Evolutionary conservation across 2,329 filamentous ascomycete genomes (phyloP), one percentile per base, ranked within the genome.

Genomic region (Cercospora nicotianae): DNA sequence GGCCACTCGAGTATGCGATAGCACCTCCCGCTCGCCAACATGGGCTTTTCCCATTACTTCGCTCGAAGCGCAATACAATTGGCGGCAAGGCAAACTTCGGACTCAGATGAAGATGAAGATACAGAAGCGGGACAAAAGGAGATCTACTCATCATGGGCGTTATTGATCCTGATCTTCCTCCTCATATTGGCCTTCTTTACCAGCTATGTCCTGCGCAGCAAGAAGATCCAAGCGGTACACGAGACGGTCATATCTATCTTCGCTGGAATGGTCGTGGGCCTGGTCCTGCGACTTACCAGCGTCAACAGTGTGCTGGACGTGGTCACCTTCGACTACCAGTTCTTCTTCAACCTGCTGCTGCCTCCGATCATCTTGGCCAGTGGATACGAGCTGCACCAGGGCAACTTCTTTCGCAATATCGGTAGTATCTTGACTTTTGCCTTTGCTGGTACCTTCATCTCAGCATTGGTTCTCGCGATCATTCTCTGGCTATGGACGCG

Each of bases 231-330:
- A 77, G 95, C 95, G 30, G 91, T 99, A 64, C 95, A 99, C 80
- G 95, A 99, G 83, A 99, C 95, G 1, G 95, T 98, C 75, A 89
- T 99, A 70, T 98, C 94, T 69, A 99, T 99, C 79, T 98, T 99
- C 83, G 94, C 93, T 67, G 94, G 94, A 76, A 98, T 98, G 95
- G 90, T 93, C 67, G 93, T 99, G 69, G 95, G 95, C 5, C 84
- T 99, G 75, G 87, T 96, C 68, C 89, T 99, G 67, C 88, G 95
- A 76, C 83, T 97, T 70, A 92, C 89, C 53, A 90, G 91, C 63
- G 90, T 91, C 72, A 90, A 92, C 70, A 92, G 91, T 70, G 93
- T 99, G 75, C 90, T 94, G 79, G 91, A 92, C 78, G 89, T 92
- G 72, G 93, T 99, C 77, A 96, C 91, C 80, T 99, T 99, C 84